Evolutionary conservation across 139 green algal species (phyloP), one percentile per base, ranked within the genome.

Genomic region (Coelastrella sp.): DNA sequence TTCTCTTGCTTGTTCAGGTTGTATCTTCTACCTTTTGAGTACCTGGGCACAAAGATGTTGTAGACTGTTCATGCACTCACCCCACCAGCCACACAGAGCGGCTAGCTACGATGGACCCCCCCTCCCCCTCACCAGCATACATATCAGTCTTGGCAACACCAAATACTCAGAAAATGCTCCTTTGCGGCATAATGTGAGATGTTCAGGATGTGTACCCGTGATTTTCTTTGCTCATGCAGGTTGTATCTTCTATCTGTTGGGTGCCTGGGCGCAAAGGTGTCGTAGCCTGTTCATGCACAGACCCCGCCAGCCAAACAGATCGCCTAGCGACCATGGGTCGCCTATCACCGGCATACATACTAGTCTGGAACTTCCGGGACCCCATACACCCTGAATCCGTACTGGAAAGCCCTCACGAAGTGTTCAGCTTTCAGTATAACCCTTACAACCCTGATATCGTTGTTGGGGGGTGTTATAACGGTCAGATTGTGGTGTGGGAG

Each of bases 311-410:
- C 65, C 60, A 81, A 57, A 80, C 54, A 17, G 78, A 97, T 89
- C 92, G 96, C 1, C 91, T 98, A n/a, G 90, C 94, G 14, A 80
- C 83, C 60, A 87, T 94, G 61, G 96, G 95, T 4, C 92, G 93
- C 6, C 92, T 95, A 6, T 83, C 83, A 5, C 89, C 92, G 7
- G 90, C 90, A 5, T 85, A 94, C 91, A 95, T 99, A 32, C 94
- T 98, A 10, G 85, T 99, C 14, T 99, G 97, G 97, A 97, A 96
- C 92, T 97, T 97, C 89, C 92, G 65, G 76, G 96, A 98, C 89
- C 93, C 96, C 5, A 97, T 98, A 78, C 95, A 98, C 88, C 97
- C 97, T 68, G 95, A 98, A 93, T 93, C 92, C 11, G 95, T 98
- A 66, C 92, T 99, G 86, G 95, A 98, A 66, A 91, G 91, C 8